Conservation (phyloP, 305 asterid species). For the Fraxinus latifolia region DNA sequence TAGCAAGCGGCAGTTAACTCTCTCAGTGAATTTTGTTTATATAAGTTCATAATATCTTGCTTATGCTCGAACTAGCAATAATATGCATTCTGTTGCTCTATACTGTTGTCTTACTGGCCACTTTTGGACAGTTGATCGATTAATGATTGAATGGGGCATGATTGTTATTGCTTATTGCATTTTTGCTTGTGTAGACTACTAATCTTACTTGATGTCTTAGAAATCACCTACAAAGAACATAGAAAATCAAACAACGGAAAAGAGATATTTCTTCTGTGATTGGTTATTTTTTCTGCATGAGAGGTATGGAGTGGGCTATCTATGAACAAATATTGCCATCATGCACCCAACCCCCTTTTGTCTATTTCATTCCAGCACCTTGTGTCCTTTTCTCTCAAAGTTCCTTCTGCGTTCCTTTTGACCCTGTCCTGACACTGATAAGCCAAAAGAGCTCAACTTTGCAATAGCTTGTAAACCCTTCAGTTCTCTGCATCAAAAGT, state of each 20-base stretch:
- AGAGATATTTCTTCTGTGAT: not conserved
- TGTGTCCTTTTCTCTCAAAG: not conserved
- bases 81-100: not conserved
- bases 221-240: conserved; percentile 1
- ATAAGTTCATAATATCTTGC: not conserved
- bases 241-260: not conserved
- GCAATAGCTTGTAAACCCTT: not conserved
- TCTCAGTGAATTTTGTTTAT: not conserved
- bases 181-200: not conserved
- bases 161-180: conserved; percentile 3
- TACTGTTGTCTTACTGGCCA: conserved; percentile 11
- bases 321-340: not conserved
- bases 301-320: not conserved
- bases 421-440: not conserved
- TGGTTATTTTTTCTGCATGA: not conserved
- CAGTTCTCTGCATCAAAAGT: not conserved
- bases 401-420: not conserved
- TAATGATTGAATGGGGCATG: not conserved
- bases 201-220: not conserved
- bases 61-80: not conserved
- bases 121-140: not conserved
- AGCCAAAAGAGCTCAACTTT: not conserved
- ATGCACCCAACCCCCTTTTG: not conserved
- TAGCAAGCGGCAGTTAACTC: conserved; percentile 39
- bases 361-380: not conserved